Evolutionary conservation across 306 rosid genomes (phyloP), one percentile per base, ranked within the genome.

Genomic region (Vigna hirtella): DNA sequence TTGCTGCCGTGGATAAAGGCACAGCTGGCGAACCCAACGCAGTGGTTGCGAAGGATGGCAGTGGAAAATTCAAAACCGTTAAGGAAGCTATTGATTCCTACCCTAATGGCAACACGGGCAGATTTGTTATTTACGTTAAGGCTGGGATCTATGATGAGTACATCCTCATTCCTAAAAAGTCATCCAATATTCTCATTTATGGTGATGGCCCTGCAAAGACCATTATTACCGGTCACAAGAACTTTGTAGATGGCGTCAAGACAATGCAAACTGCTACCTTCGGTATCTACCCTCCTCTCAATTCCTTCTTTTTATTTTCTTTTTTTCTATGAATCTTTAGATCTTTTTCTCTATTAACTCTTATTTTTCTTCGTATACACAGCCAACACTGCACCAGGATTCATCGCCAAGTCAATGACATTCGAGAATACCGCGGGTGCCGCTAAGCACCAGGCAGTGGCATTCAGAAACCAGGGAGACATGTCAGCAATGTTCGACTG

Each of bases 21-120:
- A 20, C 0, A 4, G 17, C 30, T 1, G 7, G 73, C 0, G 14
- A 1, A 7, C 90, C 93, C 1, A 87, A 91, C 4, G 94, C 67
- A 0, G 87, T 93, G 2, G 98, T 93, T 43, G 96, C 98, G n/a
- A 26, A 88, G 59, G 98, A 93, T 58, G 94, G 98, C 0, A 90
- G 90, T 34, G 96, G 96, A 3, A 67, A 83, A 2, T 91, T 70
- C 77, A 93, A 42, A n/a, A 85, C 81, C 81, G 72, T 93, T 43
- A 70, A 30, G 15, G 88, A 74, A 0, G 96, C 98, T n/a, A 73
- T 93, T 55, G 84, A 57, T 1, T 85, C 91, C 0, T 85, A 86
- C 76, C 98, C 96, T 22, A 80, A 75, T 11, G 55, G 0, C 0
- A 56, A 61, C 17, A 10, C 4, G 6, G 93, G 91, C 0, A 79